These are phyloP conservation scores for Pezicula radicicola DNA, from an alignment of 2,329 filamentous ascomycete species.

Conservation along the genomic window DNA sequence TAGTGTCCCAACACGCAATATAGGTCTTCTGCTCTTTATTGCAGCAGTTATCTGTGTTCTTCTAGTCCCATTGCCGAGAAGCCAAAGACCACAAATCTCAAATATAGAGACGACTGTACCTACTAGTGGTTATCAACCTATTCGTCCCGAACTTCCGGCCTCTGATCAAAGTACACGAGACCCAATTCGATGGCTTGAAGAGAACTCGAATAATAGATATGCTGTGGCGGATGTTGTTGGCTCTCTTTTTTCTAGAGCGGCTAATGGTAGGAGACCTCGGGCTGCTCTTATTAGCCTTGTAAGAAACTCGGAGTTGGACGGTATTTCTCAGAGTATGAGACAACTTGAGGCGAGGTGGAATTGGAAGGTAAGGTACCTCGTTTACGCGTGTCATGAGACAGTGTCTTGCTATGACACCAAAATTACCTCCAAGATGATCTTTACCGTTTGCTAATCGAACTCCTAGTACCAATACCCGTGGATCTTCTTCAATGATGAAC, in stretches of 20 bases:
- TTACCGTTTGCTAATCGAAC: background rate
- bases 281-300: constrained; percentile 62
- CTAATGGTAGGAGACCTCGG: constrained; percentile 25
- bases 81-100: background rate
- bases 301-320: constrained; percentile 66
- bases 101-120: background rate
- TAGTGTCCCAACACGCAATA: background rate
- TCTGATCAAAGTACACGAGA: constrained; percentile 16
- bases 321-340: constrained; percentile 65
- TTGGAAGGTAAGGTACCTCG: constrained; percentile 35
- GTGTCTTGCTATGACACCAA: no score
- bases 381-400: no score
- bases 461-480: constrained; percentile 72
- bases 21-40: background rate
- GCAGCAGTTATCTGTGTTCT: background rate
- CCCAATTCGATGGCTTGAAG: constrained; percentile 28
- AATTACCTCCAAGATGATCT: no score
- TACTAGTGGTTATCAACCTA: constrained; percentile 5
- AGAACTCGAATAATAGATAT: constrained; percentile 31
- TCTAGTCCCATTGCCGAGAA: background rate
- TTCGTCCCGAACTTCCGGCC: constrained; percentile 8
- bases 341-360: constrained; percentile 80
- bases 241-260: background rate
- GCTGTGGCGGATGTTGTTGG: constrained; percentile 14
- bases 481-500: constrained; percentile 82